These are phyloP conservation scores for Hansenula lynferdii DNA, from an alignment of 1,139 yeast genomes.

Conservation along the genomic window DNA sequence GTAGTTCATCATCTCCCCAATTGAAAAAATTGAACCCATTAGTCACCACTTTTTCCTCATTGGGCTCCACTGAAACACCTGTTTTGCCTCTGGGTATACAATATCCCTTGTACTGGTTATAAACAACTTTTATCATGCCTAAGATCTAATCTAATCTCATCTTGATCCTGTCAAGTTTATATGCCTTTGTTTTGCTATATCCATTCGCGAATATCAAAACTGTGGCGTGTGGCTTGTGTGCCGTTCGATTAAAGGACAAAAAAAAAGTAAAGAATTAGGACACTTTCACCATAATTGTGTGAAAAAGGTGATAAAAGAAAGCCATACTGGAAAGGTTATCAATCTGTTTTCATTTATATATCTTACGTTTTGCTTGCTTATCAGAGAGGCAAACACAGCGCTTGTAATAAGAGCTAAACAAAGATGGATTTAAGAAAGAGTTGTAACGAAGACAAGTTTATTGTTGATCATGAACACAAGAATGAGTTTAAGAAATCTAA, in stretches of 20 bases:
- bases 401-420: not conserved
- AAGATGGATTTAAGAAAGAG: slow-evolving; percentile 8
- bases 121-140: slow-evolving; percentile 13
- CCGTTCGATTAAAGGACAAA: not conserved
- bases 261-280: not conserved
- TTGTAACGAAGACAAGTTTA: slow-evolving; percentile 2
- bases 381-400: too few relatives aligned
- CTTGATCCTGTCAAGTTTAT: not conserved
- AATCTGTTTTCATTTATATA: not conserved
- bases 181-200: not conserved
- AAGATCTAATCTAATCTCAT: not conserved
- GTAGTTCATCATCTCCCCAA: slow-evolving; percentile 19
- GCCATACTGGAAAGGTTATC: too few relatives aligned
- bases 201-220: not conserved
- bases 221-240: not conserved
- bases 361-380: not conserved
- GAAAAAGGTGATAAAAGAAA: too few relatives aligned
- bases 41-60: slow-evolving; percentile 8
- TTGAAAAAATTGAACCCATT: slow-evolving; percentile 29
- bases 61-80: not conserved
- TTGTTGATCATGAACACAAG: not conserved
- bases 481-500: not conserved
- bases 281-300: too few relatives aligned
- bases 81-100: slow-evolving; percentile 10
- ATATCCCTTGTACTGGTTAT: slow-evolving; percentile 20